Conservation (phyloP, 768 basidiomycete genomes). For the Lactarius vividus region DNA sequence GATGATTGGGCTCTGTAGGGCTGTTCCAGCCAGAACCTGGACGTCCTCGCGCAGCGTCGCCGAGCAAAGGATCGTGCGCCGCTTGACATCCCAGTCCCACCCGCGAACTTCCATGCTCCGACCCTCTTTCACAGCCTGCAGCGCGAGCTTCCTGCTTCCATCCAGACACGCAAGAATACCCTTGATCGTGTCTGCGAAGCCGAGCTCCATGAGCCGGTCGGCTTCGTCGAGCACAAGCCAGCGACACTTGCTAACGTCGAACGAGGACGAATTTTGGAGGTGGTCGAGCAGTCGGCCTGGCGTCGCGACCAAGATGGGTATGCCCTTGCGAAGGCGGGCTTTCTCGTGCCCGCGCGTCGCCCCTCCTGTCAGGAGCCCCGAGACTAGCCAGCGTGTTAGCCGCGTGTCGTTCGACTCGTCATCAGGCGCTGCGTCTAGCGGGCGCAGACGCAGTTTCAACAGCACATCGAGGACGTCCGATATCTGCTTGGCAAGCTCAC, state of each 20-base stretch:
- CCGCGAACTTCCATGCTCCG: slow-evolving; percentile 72
- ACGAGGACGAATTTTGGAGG: slow-evolving; percentile 90
- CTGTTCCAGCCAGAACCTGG: slow-evolving; percentile 84
- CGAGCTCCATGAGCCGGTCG: slow-evolving; percentile 95
- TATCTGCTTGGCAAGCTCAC: slow-evolving; percentile 95
- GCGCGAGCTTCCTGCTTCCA: slow-evolving; percentile 71
- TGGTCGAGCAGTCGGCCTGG: slow-evolving; percentile 96
- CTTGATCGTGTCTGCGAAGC: slow-evolving; percentile 93
- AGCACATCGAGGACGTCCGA: slow-evolving; percentile 89
- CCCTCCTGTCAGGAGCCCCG: slow-evolving; percentile 92
- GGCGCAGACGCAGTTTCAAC: slow-evolving; percentile 69
- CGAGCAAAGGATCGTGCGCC: slow-evolving; percentile 91
- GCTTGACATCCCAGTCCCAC: slow-evolving; percentile 76
- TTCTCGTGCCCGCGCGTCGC: slow-evolving; percentile 94
- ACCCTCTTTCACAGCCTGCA: slow-evolving; percentile 62
- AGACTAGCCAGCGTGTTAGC: slow-evolving; percentile 89
- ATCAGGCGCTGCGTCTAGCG: slow-evolving; percentile 52
- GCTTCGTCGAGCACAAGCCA: slow-evolving; percentile 98
- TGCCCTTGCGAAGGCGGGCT: slow-evolving; percentile 87
- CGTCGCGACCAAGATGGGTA: slow-evolving; percentile 93
- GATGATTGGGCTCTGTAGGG: slow-evolving; percentile 75
- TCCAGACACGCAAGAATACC: slow-evolving; percentile 88
- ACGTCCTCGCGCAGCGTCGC: slow-evolving; percentile 96
- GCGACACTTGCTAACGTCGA: slow-evolving; percentile 89
- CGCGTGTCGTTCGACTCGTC: slow-evolving; percentile 42